Percentiles rank a stretch among this genome's conserved stretches.
Evolutionary conservation across 768 basidiomycete species (phyloP).

Genomic region (Termitomyces sp.): DNA sequence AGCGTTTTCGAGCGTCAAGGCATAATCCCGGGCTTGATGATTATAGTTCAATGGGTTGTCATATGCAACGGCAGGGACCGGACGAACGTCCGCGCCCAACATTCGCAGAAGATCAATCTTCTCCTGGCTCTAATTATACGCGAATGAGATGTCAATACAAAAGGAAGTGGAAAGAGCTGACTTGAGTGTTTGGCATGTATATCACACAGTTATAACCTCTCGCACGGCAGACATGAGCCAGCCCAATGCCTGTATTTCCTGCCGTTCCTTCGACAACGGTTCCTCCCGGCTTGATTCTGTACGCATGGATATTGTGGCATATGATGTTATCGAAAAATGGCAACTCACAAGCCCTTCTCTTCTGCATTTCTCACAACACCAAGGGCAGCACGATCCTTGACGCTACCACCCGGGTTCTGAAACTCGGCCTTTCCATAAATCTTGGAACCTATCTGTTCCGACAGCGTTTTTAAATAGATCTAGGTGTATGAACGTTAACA

Average conservation of each 20-base stretch:
- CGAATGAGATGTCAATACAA: neutral
- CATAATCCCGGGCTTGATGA: slow-evolving; percentile 91
- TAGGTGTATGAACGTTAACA: slow-evolving; percentile 23
- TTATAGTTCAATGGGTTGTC: slow-evolving; percentile 97
- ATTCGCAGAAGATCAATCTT: slow-evolving; percentile 97
- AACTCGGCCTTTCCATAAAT: slow-evolving; percentile 98
- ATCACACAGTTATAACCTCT: slow-evolving; percentile 97
- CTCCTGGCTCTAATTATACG: slow-evolving; percentile 74
- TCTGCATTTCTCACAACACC: slow-evolving; percentile 87
- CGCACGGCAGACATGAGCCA: slow-evolving; percentile 91
- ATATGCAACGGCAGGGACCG: slow-evolving; percentile 95
- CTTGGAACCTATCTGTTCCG: slow-evolving; percentile 73
- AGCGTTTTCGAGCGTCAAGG: slow-evolving; percentile 65
- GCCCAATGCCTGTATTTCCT: slow-evolving; percentile 95
- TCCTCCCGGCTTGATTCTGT: slow-evolving; percentile 83
- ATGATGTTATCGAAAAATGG: neutral
- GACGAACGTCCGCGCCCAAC: slow-evolving; percentile 95
- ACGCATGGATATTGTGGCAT: neutral
- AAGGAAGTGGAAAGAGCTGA: slow-evolving; percentile 16
- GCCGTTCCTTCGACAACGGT: slow-evolving; percentile 98
- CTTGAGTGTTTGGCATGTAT: slow-evolving; percentile 97
- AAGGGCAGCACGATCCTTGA: slow-evolving; percentile 95
- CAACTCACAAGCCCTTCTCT: slow-evolving; percentile 65
- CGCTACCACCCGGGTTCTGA: slow-evolving; percentile 96
- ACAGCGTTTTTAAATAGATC: slow-evolving; percentile 81